These are phyloP conservation scores for Aspergillus heteromorphus DNA, from an alignment of 495 filamentous ascomycete genomes.

Conservation along the genomic window DNA sequence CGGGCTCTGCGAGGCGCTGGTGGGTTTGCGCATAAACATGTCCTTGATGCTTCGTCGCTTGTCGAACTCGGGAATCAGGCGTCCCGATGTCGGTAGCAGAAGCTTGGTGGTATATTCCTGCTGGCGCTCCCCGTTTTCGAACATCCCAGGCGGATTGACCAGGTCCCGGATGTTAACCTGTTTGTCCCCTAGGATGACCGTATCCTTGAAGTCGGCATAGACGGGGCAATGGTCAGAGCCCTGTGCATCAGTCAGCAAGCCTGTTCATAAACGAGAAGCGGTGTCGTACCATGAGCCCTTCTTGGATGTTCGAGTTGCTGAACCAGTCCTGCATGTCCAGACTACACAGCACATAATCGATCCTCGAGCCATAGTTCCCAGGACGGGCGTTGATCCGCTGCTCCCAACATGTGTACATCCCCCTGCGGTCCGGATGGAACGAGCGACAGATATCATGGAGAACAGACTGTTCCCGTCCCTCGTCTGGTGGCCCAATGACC, in stretches of 20 bases:
- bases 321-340: conserved; percentile 81
- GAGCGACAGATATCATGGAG: conserved; percentile 82
- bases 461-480: conserved; percentile 65
- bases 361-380: conserved; percentile 83
- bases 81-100: conserved; percentile 69
- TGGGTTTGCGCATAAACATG: conserved; percentile 71
- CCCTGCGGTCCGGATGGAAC: conserved; percentile 70
- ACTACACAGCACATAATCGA: conserved; percentile 89
- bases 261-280: neutral
- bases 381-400: conserved; percentile 80
- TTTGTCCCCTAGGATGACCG: conserved; percentile 45
- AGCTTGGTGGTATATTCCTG: conserved; percentile 62
- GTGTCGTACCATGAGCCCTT: conserved; percentile 68
- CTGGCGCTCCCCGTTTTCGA: conserved; percentile 62
- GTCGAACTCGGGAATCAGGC: conserved; percentile 82
- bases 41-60: conserved; percentile 81
- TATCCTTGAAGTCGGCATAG: conserved; percentile 68
- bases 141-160: conserved; percentile 74
- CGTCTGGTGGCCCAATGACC: conserved; percentile 64
- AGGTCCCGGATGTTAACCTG: conserved; percentile 60
- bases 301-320: conserved; percentile 83
- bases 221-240: conserved; percentile 98
- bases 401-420: conserved; percentile 98
- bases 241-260: conserved; percentile 31
- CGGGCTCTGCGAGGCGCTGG: conserved; percentile 9